Percentiles rank a stretch among this genome's conserved stretches.
Evolutionary conservation across 2,329 filamentous ascomycete species (phyloP).

Genomic region (Phialophora tarda): DNA sequence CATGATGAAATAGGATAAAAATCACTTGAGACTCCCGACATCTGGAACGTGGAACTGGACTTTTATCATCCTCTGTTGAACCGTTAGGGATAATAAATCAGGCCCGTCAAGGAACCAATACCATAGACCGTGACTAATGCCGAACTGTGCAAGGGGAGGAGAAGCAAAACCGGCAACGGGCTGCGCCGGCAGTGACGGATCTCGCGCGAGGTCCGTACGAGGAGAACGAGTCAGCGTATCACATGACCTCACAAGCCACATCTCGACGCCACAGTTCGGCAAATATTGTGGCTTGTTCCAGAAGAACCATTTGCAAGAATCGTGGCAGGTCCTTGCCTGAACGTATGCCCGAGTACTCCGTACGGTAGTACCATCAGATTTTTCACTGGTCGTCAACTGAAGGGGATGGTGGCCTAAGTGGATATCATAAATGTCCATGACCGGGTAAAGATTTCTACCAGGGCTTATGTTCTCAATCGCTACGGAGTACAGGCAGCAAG

Average conservation of each 20-base stretch:
- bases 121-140: constrained; percentile 9
- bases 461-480: not conserved
- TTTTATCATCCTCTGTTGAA: not conserved
- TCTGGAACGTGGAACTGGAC: constrained; percentile 4
- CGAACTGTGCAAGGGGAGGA: not conserved
- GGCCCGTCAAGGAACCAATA: constrained; percentile 13
- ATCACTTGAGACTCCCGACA: constrained; percentile 11
- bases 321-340: not conserved
- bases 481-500: not conserved
- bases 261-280: not conserved
- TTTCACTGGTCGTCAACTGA: not conserved
- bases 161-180: not conserved
- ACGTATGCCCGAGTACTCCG: not conserved
- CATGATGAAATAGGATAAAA: constrained; percentile 28
- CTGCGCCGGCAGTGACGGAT: not conserved
- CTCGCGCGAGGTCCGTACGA: not conserved
- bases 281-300: not conserved
- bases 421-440: not conserved
- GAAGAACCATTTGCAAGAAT: not conserved
- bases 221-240: not conserved
- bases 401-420: not conserved
- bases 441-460: not conserved
- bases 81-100: constrained; percentile 22
- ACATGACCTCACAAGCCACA: not conserved
- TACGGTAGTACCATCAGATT: too few relatives aligned